Conservation (phyloP, 2,329 filamentous ascomycete genomes). For the Didymellaceae sp. region DNA sequence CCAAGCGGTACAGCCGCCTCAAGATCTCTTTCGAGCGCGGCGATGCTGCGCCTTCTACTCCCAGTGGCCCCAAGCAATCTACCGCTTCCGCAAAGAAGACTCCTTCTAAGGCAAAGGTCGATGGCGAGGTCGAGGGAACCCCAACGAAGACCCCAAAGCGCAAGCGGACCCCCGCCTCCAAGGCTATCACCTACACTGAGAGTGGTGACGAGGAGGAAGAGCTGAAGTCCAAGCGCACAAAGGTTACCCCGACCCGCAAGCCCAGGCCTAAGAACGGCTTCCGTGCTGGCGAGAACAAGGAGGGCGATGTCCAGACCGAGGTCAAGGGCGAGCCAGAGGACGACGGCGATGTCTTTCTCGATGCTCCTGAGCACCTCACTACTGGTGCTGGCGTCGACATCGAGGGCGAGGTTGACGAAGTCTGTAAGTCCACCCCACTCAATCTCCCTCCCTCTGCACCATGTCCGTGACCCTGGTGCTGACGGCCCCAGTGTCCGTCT, state of each 20-base stretch:
- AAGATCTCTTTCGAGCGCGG: slow-evolving; percentile 39
- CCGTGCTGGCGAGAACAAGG: slow-evolving; percentile 1
- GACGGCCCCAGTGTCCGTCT: neutral
- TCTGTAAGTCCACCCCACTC: slow-evolving; percentile 6
- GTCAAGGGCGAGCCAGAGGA: slow-evolving; percentile 8
- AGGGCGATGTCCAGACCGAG: neutral
- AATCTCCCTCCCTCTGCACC: neutral
- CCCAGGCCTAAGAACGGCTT: slow-evolving; percentile 1
- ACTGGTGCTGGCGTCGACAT: neutral
- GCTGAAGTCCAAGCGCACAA: neutral
- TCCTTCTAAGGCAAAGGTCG: slow-evolving; percentile 11
- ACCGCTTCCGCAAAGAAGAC: neutral
- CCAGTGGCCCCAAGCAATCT: neutral
- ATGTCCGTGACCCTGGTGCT: neutral
- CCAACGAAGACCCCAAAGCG: slow-evolving; percentile 24
- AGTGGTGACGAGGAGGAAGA: neutral
- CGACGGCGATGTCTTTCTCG: neutral
- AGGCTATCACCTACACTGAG: neutral
- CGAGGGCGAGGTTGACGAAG: neutral
- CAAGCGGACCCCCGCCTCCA: slow-evolving; percentile 24
- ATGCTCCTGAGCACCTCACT: neutral
- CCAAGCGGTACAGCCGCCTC: slow-evolving; percentile 44
- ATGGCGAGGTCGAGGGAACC: neutral
- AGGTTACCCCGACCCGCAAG: slow-evolving; percentile 6
- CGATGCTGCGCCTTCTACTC: slow-evolving; percentile 9